Base-by-base conservation (phyloP, 2,329 filamentous ascomycete genomes). In the Tolypocladium tundrense region DNA sequence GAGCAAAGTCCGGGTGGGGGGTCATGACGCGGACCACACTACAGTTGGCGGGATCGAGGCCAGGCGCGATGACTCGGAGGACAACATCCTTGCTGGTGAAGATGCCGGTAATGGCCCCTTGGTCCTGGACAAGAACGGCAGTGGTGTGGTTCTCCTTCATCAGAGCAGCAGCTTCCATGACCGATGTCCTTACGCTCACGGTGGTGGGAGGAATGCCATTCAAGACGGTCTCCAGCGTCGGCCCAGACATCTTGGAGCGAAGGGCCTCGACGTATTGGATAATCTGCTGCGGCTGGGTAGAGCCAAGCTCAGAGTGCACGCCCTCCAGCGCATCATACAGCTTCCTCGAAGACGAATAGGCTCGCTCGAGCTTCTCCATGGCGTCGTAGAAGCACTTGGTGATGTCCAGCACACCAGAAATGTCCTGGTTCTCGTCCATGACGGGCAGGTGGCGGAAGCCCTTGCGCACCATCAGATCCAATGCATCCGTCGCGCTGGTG, bases 121-220 rank as follows among this genome's bases (percentile, higher is more conserved):
- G 91, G 72, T 99, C 94, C 75, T 97, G 92, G 19, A 99, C 94
- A 59, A 99, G 79, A 48, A 99, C 88, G 52, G 94, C 94, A 19
- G 94, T 99, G 21, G 94, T 99, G 74, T 96, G 94, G 76, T 99
- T 93, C 74, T 99, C 94, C 79, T 96, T 97, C 94, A 99, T 99
- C 72, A 96, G 76, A 64, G 88, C 84, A 19, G 94, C 94, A 58
- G 94, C 94, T 69, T 99, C 94, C 78, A 91, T 96, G 65, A 99
- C 94, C 8, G 93, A 95, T 6, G 94, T 99, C 62, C 94, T 83
- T 35, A 99, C 94, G 60, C 90, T 97, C 61, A 99, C 94, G 1
- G 94, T 97, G 2, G 90, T 93, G 5, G 94, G 94, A 10, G 94
- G 92, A 65, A 91, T 81, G 60, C 94, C 94, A 67, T 91, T 95